phyloP scores from a whole-genome alignment of 371 early-diverging fungal genomes.

The Funneliformis caledonium region DNA sequence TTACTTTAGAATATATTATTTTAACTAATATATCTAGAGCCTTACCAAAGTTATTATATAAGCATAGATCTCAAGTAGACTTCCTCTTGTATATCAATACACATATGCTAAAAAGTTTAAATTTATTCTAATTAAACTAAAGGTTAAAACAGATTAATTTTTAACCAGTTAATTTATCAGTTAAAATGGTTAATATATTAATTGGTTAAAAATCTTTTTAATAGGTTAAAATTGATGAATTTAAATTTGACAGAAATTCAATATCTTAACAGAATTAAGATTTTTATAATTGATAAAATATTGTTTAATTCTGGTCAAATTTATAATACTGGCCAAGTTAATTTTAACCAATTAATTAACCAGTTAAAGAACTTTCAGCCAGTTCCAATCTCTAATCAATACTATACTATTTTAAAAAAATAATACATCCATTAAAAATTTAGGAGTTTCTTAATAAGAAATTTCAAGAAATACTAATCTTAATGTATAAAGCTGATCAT shows the following conservation, averaged over 20 bases:
- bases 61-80: constrained; percentile 38
- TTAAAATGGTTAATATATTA: no score
- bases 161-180: no score
- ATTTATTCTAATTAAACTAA: constrained; percentile 1
- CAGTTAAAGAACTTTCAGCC: no score
- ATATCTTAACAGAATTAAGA: no score
- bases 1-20: constrained; percentile 37
- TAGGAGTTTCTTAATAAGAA: not conserved
- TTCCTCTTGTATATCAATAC: constrained; percentile 35
- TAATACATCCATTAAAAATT: constrained; percentile 27
- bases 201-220: no score
- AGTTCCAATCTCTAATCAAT: not conserved
- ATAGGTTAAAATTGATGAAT: no score
- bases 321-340: no score
- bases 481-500: constrained; percentile 34
- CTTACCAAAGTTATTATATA: constrained; percentile 33
- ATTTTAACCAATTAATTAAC: no score
- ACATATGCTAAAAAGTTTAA: constrained; percentile 39
- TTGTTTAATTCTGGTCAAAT: no score
- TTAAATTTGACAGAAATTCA: no score
- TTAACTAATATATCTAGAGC: constrained; percentile 37
- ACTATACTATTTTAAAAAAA: constrained; percentile 37
- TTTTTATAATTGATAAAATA: no score
- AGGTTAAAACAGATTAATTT: no score
- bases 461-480: constrained; percentile 29